Conservation (phyloP, 345 rosid genomes). For the Eucalyptus viminalis region DNA sequence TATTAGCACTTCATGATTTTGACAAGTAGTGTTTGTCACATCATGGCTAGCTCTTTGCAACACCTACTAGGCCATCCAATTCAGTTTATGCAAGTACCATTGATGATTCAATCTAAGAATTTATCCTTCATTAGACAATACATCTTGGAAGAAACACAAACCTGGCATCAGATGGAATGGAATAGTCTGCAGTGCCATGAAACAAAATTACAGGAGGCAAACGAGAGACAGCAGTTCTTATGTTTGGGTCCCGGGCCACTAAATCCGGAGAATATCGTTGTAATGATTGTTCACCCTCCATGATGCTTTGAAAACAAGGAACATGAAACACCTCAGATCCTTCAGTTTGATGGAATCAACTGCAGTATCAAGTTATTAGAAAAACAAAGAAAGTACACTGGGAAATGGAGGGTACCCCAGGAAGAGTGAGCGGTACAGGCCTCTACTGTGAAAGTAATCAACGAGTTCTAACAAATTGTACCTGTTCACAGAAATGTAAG, state of each 20-base stretch:
- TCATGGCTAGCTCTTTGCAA: neutral
- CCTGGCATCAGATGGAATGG: slow-evolving; percentile 93
- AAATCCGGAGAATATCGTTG: slow-evolving; percentile 76
- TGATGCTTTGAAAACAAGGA: slow-evolving; percentile 40
- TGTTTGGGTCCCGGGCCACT: slow-evolving; percentile 50
- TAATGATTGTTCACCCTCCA: slow-evolving; percentile 93
- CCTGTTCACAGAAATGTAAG: slow-evolving; percentile 22
- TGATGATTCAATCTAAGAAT: neutral
- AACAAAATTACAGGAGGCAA: slow-evolving; percentile 75
- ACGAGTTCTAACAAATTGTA: slow-evolving; percentile 77
- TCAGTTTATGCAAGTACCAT: neutral
- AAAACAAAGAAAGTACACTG: neutral
- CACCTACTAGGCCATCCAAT: neutral
- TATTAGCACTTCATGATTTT: neutral
- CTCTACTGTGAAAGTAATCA: slow-evolving; percentile 82
- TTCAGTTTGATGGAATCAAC: neutral
- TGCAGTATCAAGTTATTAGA: neutral
- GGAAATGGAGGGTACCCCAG: slow-evolving; percentile 30
- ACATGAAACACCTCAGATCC: neutral
- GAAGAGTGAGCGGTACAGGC: slow-evolving; percentile 75
- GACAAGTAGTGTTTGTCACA: neutral
- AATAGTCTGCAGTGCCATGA: slow-evolving; percentile 92
- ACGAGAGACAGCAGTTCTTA: slow-evolving; percentile 40
- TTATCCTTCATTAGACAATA: neutral
- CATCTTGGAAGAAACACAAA: slow-evolving; percentile 10